phyloP scores from a whole-genome alignment of 2,329 filamentous ascomycete species.

The Ophiostoma sp. region DNA sequence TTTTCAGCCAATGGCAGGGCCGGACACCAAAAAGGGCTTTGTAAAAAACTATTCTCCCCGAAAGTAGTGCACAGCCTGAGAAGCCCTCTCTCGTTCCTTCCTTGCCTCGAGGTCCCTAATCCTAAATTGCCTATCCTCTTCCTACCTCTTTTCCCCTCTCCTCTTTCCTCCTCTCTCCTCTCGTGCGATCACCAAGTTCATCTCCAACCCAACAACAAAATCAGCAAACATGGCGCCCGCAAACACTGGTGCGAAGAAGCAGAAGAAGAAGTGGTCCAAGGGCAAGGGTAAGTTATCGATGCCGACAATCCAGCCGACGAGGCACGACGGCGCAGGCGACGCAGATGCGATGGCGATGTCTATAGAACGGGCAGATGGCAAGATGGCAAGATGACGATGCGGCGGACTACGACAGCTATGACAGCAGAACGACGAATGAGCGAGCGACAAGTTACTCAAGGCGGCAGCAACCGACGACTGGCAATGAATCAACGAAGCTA shows the following conservation, averaged over 20 bases:
- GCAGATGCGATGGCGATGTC: not conserved
- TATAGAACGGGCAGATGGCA: not conserved
- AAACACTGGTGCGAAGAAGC: slow-evolving; percentile 65
- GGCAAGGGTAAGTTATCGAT: slow-evolving; percentile 60
- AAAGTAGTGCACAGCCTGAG: slow-evolving; percentile 10
- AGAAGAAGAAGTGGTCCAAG: slow-evolving; percentile 73
- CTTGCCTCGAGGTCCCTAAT: not conserved
- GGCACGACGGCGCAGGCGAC: not conserved
- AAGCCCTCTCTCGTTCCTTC: not conserved
- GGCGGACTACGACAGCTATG: not conserved
- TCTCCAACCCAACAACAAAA: slow-evolving; percentile 34
- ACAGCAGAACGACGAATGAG: not conserved
- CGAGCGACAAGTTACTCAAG: not conserved
- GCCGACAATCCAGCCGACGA: not conserved
- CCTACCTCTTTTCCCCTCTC: slow-evolving; percentile 19
- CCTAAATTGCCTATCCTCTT: slow-evolving; percentile 15
- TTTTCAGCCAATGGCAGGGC: slow-evolving; percentile 5
- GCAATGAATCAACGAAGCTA: not conserved
- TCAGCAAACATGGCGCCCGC: slow-evolving; percentile 42
- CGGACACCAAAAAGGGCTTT: slow-evolving; percentile 8
- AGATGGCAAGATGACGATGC: not conserved
- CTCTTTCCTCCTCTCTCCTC: slow-evolving; percentile 15
- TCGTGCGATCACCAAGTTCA: slow-evolving; percentile 26
- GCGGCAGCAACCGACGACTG: not conserved
- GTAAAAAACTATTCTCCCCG: slow-evolving; percentile 16